Evolutionary conservation across 768 basidiomycete genomes (phyloP), one percentile per base, ranked within the genome.

Genomic region (Suillus subluteus): DNA sequence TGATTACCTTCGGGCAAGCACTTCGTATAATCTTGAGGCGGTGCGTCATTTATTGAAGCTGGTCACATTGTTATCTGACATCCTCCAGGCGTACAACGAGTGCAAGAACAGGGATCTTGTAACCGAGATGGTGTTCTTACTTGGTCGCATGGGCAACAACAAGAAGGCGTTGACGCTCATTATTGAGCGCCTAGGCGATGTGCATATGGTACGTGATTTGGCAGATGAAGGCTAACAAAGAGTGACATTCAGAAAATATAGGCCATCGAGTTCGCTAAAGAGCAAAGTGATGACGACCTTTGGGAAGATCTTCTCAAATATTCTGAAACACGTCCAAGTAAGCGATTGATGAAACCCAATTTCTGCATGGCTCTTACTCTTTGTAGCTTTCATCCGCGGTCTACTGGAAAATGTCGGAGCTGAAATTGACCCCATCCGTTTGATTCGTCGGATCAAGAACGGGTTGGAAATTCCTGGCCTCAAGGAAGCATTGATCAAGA

Each of bases 251-350:
- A 23, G 38, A 11, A 41, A 26, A 41, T 44, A 0, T 54, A 95
- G 94, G 95, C 97, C 4, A 99, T 99, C 72, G 97, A 98, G 66
- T 99, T 99, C 69, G 97, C 96, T 3, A 97, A 96, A 73, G 96
- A 98, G 75, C 97, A 98, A 76, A 91, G 90, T 62, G 98, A 99
- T 69, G 91, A 96, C 67, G 98, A 99, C 75, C 86, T 99, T 0
- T 99, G 97, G 98, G 97, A 99, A 72, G 97, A 99, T 74, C 84
- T 99, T 11, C 80, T 99, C 35, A 89, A 85, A 67, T 99, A 99
- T 72, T 97, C 96, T 0, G 98, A 99, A 77, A 96, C 93, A 13
- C 83, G 95, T 66, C 98, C 98, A 46, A 79, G 95, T 95, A 64
- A 64, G 86, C 76, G 6, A 15, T 55, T 41, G 15, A 38, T 68